Evolutionary conservation across 1,284 basidiomycete genomes (phyloP), one percentile per base, ranked within the genome.

Genomic region (Ceraceosorus guamensis): DNA sequence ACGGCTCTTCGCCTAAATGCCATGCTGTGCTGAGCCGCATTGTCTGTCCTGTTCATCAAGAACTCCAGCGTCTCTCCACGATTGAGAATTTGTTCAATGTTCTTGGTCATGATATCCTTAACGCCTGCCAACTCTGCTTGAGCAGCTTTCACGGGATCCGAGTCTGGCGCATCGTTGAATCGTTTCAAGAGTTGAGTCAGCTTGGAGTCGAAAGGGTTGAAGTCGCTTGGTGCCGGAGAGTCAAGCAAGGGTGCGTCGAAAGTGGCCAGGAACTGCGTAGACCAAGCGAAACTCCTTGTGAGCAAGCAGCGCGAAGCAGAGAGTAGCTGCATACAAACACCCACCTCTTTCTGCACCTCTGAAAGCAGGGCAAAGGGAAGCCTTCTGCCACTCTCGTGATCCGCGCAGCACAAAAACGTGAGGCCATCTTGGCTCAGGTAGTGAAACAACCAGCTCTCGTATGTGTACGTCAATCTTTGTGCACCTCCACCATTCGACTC

Each of bases 11-110:
- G 82, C 48, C 92, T 80, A 79, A 99, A 99, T 2, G 91, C 91
- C n/a, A 89, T 88, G 6, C 92, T 91, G 77, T 98, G 92, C 32
- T 86, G 87, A 2, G 90, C 89, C 83, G 97, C 90, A 57, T 84
- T 88, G 76, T 97, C 92, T 34, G 93, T 98, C 82, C 97, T 92
- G 81, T 97, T 91, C 46, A 98, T 88, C 45, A 99, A 82, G 18
- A 97, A 81, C 75, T 97, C 93, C 69, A 99, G 91, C 55, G 93
- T 82, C 77, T 99, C 95, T 6, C 93, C 95, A 44, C 95, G 82
- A 56, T 84, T 87, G 43, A 99, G 82, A 66, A 98, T 95, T 77
- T 91, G 87, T 50, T 76, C 75, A 1, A 77, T 67, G 44, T 77
- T 77, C 48, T 76, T 61, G 8, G 95, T 91, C 91, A 96, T 95